These are phyloP conservation scores for Diaporthe ilicicola DNA, from an alignment of 2,329 filamentous ascomycete species.

Conservation along the genomic window DNA sequence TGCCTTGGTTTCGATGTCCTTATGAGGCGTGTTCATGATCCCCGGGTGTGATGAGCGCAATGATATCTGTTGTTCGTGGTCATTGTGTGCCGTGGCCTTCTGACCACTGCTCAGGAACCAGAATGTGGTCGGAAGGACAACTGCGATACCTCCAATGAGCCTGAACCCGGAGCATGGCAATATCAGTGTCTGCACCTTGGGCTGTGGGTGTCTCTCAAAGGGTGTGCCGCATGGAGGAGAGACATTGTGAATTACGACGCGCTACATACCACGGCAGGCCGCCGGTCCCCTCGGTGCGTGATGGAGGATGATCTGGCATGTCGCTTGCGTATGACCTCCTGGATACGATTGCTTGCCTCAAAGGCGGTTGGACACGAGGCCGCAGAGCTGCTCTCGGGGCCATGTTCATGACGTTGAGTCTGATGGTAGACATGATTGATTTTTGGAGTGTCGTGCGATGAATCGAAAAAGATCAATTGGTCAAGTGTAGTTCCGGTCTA, in stretches of 20 bases:
- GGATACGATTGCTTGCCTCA: neutral
- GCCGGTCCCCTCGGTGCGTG: neutral
- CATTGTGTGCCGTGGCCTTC: constrained; percentile 7
- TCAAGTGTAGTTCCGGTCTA: no score
- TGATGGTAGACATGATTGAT: neutral
- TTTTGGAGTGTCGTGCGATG: neutral
- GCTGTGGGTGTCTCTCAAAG: no score
- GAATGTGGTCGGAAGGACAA: neutral
- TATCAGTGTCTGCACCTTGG: neutral
- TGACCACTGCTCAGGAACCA: constrained; percentile 6
- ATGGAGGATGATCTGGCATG: constrained; percentile 7
- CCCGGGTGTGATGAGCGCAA: neutral
- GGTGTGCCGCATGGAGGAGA: neutral
- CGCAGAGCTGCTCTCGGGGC: neutral
- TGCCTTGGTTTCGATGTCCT: constrained; percentile 8
- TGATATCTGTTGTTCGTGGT: constrained; percentile 3
- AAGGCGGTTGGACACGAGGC: neutral
- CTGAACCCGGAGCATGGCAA: neutral
- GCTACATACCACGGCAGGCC: neutral
- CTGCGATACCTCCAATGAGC: neutral
- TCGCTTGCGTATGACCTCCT: neutral
- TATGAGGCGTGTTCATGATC: neutral
- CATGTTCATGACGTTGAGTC: neutral
- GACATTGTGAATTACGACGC: no score
- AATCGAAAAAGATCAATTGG: no score